Evolutionary conservation across 805 yeast species (phyloP).

Genomic region (Saccharomycodes ludwigii): DNA sequence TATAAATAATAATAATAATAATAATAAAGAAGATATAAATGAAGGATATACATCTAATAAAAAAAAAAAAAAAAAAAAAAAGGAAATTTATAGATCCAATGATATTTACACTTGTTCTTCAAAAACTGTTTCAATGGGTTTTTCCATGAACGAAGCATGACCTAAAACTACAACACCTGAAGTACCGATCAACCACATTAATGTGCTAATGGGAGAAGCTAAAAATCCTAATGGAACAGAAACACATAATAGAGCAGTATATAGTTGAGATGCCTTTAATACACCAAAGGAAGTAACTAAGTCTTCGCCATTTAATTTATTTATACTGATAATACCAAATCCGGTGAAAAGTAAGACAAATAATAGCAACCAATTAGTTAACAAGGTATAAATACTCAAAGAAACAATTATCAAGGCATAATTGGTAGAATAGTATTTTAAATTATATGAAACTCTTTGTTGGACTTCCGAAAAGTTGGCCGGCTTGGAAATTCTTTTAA

Average conservation of each 20-base stretch:
- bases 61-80: too few relatives aligned
- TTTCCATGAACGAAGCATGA: conserved; percentile 87
- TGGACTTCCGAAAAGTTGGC: conserved; percentile 81
- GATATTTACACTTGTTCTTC: conserved; percentile 54
- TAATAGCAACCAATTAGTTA: conserved; percentile 74
- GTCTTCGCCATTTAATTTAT: conserved; percentile 70
- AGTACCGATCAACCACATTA: conserved; percentile 87
- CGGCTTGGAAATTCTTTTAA: conserved; percentile 84
- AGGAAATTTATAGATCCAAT: too few relatives aligned
- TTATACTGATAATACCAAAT: conserved; percentile 70
- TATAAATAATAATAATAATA: too few relatives aligned
- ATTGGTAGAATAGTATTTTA: conserved; percentile 80
- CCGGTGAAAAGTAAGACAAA: conserved; percentile 69
- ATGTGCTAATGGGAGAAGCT: conserved; percentile 80
- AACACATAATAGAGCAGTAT: conserved; percentile 67
- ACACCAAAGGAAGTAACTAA: conserved; percentile 63
- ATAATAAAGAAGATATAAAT: too few relatives aligned
- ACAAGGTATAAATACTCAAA: conserved; percentile 70
- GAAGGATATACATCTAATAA: too few relatives aligned
- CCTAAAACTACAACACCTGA: conserved; percentile 65
- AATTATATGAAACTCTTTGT: conserved; percentile 74
- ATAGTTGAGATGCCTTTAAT: conserved; percentile 66
- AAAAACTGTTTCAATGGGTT: conserved; percentile 90
- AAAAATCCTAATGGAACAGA: conserved; percentile 73
- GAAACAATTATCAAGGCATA: conserved; percentile 62